A percentile compares a stretch with the other conserved stretches of the same genome.
phyloP scores from a whole-genome alignment of 805 yeast genomes.

The Cyberlindnera xishuangbannaensis region DNA sequence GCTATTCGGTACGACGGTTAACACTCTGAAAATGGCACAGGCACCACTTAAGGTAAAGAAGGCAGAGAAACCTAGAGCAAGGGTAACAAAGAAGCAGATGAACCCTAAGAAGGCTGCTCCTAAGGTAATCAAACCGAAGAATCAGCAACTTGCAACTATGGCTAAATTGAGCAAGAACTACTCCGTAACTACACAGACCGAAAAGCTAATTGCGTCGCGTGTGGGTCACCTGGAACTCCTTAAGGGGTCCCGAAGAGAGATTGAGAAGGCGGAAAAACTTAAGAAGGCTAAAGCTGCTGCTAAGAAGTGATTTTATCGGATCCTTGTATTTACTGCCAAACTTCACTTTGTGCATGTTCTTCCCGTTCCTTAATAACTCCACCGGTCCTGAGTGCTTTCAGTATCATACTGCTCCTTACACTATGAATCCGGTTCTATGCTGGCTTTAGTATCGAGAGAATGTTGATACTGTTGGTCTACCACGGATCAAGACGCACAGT shows the following conservation, averaged over 20 bases:
- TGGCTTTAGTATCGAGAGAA: too few relatives aligned
- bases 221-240: constrained; percentile 92
- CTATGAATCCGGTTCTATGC: too few relatives aligned
- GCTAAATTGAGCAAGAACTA: constrained; percentile 50
- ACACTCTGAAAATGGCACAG: constrained; percentile 74
- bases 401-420: too few relatives aligned
- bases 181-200: constrained; percentile 57
- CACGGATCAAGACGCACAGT: too few relatives aligned
- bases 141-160: constrained; percentile 43
- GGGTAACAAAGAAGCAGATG: constrained; percentile 54
- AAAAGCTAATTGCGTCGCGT: constrained; percentile 76
- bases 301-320: constrained; percentile 6
- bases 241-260: constrained; percentile 82
- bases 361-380: too few relatives aligned
- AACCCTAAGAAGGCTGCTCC: constrained; percentile 74
- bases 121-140: constrained; percentile 61
- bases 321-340: too few relatives aligned
- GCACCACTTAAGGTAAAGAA: constrained; percentile 55
- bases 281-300: constrained; percentile 28
- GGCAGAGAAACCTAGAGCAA: constrained; percentile 32
- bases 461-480: too few relatives aligned
- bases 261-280: constrained; percentile 56
- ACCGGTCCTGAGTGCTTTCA: too few relatives aligned
- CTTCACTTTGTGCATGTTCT: too few relatives aligned
- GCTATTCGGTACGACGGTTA: too few relatives aligned